A percentile compares a stretch with the other conserved stretches of the same genome.
Evolutionary conservation across 371 early-diverging fungal species (phyloP).

Genomic region (Zopfochytrium polystomum): DNA sequence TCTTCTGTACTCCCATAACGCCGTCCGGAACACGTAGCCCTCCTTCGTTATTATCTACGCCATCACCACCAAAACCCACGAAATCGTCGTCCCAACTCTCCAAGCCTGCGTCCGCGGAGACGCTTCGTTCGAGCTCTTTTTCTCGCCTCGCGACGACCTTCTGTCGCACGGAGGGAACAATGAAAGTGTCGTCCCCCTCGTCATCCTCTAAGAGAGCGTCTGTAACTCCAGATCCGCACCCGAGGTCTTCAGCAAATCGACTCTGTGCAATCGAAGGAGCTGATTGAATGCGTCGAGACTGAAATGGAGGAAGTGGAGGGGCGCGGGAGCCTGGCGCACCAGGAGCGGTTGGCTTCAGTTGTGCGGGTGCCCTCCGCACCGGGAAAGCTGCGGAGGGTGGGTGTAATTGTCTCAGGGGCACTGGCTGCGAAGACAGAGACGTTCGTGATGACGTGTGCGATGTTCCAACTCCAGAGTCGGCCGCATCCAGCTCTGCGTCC

Average conservation of each 20-base stretch:
- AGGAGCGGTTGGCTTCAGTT: not conserved
- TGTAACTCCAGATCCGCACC: slow-evolving; percentile 7
- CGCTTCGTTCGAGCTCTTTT: slow-evolving; percentile 26
- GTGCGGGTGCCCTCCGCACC: not conserved
- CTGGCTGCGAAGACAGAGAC: not conserved
- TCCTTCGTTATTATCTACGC: slow-evolving; percentile 6
- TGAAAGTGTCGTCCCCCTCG: slow-evolving; percentile 9
- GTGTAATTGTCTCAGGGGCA: not conserved
- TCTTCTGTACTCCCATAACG: slow-evolving; percentile 20
- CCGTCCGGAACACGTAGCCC: slow-evolving; percentile 23
- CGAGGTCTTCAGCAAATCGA: not conserved
- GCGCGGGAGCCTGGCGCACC: not conserved
- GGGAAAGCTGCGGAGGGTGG: not conserved
- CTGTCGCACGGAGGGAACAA: slow-evolving; percentile 13
- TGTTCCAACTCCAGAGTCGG: not conserved
- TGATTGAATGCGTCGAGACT: slow-evolving; percentile 14
- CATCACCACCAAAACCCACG: slow-evolving; percentile 13
- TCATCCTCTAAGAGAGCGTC: slow-evolving; percentile 21
- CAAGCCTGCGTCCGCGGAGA: slow-evolving; percentile 24
- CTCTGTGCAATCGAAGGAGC: slow-evolving; percentile 16
- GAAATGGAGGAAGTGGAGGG: slow-evolving; percentile 1
- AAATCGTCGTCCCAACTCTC: slow-evolving; percentile 33
- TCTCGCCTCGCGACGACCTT: slow-evolving; percentile 22
- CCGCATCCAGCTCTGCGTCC: slow-evolving; percentile 19
- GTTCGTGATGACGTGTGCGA: not conserved